phyloP scores from a whole-genome alignment of 768 basidiomycete genomes.

The Mycena leptocephala region DNA sequence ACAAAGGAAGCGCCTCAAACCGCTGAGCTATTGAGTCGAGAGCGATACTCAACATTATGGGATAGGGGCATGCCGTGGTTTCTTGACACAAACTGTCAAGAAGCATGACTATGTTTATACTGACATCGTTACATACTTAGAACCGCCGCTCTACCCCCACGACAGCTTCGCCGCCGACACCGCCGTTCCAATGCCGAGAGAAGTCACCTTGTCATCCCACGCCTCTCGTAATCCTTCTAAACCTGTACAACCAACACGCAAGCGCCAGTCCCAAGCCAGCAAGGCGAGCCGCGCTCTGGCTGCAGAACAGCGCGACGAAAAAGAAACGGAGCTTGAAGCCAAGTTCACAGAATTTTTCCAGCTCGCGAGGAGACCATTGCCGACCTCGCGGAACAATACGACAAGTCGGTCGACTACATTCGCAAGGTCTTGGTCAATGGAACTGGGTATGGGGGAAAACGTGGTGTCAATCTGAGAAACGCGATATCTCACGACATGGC shows the following conservation, averaged over 20 bases:
- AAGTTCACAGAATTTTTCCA: background rate
- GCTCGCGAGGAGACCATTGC: background rate
- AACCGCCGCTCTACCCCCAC: too few species aligned
- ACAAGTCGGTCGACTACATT: background rate
- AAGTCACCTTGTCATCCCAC: background rate
- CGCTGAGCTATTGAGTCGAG: too few species aligned
- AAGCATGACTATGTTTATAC: too few species aligned
- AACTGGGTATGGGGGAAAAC: background rate
- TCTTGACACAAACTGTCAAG: too few species aligned
- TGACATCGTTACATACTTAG: too few species aligned
- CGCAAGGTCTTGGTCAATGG: background rate
- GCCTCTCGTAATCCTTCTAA: background rate
- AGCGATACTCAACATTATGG: too few species aligned
- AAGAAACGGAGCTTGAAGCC: background rate
- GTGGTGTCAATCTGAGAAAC: background rate
- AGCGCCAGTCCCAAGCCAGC: background rate
- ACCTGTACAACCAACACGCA: background rate
- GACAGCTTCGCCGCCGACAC: too few species aligned
- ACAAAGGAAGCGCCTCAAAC: too few species aligned
- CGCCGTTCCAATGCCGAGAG: too few species aligned
- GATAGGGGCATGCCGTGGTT: too few species aligned
- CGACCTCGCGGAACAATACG: background rate
- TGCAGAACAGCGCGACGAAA: background rate
- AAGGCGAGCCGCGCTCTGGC: background rate
- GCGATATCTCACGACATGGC: background rate